A percentile compares a stretch with the other conserved stretches of the same genome.
Evolutionary conservation across 805 yeast genomes (phyloP).

Genomic region (Metschnikowia koreensis): DNA sequence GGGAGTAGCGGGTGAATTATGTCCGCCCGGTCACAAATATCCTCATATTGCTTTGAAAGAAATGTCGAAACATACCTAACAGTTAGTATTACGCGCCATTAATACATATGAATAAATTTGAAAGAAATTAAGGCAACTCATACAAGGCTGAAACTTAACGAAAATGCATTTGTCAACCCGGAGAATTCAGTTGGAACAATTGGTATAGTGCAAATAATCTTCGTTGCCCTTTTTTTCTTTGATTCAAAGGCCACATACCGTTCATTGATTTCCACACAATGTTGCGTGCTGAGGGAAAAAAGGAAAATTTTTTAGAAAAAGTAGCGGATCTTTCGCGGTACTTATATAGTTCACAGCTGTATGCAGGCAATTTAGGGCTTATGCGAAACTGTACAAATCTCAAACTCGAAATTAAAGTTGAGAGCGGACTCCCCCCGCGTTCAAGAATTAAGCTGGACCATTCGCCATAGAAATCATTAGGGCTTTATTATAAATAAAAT

Average conservation of each 20-base stretch:
- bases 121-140: conserved; percentile 34
- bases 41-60: conserved; percentile 31
- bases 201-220: conserved; percentile 53
- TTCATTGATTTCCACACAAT: conserved; percentile 24
- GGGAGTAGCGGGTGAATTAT: conserved; percentile 36
- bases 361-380: conserved; percentile 8
- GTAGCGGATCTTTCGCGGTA: neutral
- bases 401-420: too few species aligned
- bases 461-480: too few species aligned
- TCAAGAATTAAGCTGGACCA: too few species aligned
- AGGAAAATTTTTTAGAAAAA: conserved; percentile 5
- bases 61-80: conserved; percentile 17
- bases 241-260: conserved; percentile 23
- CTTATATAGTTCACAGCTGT: neutral
- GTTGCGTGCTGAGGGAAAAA: neutral
- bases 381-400: neutral
- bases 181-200: conserved; percentile 59
- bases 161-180: conserved; percentile 51
- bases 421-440: too few species aligned
- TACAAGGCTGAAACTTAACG: conserved; percentile 67
- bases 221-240: conserved; percentile 29
- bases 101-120: neutral
- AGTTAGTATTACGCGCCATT: conserved; percentile 10
- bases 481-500: too few species aligned
- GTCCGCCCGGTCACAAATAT: conserved; percentile 54